Base-by-base conservation (phyloP, 2,329 filamentous ascomycete genomes). In the Fusarium siculi region DNA sequence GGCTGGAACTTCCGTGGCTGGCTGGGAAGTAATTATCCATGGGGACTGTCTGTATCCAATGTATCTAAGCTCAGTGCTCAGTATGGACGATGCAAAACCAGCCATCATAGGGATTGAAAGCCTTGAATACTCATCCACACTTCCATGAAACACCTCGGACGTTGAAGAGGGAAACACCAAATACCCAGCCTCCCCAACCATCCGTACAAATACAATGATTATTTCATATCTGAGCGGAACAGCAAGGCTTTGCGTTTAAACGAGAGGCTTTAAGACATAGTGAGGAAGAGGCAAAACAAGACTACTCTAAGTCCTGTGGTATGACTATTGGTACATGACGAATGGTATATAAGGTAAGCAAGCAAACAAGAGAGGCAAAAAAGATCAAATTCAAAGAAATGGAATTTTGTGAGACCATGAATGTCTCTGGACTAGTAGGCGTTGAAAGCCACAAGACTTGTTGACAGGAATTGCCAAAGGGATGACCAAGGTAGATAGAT, bases 241-340 rank as follows among this genome's bases (percentile, higher is more conserved):
- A 44, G 42, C 32, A 64, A 64, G 69, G 46, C 49, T 44, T 70
- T 59, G 39, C 25, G 40, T 43, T 56, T 30, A 56, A 70, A 70
- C 54, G 60, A 61, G 68, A 56, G 66, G 46, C 54, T 50, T 40
- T 9, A 32, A 61, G 54, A 19, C 30, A 42, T 21, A 61, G 40
- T 54, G 34, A 49, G 21, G 46, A 30, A 40, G 39, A 64, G 32
- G 57, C 55, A 59, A 67, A 72, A 14, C 32, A 64, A 75, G 67
- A 53, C 62, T 58, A 23, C 34, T 30, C 12, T 37, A 54, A 30
- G 57, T 54, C 70, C 61, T 63, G 47, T 59, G 58, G 49, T 68
- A 66, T 60, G 64, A 69, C 42, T 75, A 75, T 74, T 67, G 70
- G 61, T 76, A 76, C 72, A 64, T 36, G 37, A 70, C 64, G 69